A percentile compares a stretch with the other conserved stretches of the same genome.
phyloP scores from a whole-genome alignment of 2,329 filamentous ascomycete species.

The Pseudopithomyces maydicus region DNA sequence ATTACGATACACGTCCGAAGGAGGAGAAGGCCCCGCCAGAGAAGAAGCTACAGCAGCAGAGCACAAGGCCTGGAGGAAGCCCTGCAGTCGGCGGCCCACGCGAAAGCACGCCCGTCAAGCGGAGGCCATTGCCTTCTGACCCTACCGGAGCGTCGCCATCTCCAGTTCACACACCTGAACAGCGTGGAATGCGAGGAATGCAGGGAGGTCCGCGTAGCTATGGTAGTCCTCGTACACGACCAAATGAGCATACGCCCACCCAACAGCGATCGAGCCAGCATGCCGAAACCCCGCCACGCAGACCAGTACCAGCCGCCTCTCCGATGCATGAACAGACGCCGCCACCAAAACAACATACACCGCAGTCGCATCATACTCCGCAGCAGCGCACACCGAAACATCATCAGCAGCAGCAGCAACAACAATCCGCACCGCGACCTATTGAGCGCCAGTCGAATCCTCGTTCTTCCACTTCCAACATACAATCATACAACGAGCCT shows the following conservation, averaged over 20 bases:
- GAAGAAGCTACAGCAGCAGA: conserved; percentile 59
- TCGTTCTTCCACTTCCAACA: conserved; percentile 25
- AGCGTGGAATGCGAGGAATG: conserved; percentile 33
- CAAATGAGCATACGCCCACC: conserved; percentile 25
- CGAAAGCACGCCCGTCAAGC: conserved; percentile 71
- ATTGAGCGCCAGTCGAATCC: conserved; percentile 28
- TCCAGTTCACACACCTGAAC: conserved; percentile 35
- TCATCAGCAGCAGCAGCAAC: conserved; percentile 28
- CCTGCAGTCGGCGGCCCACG: conserved; percentile 53
- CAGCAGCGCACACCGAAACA: not conserved
- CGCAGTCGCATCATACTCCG: conserved; percentile 26
- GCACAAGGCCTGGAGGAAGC: conserved; percentile 41
- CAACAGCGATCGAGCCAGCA: conserved; percentile 27
- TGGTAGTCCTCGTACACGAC: conserved; percentile 36
- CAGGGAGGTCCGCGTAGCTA: conserved; percentile 41
- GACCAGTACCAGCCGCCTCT: conserved; percentile 35
- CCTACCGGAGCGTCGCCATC: conserved; percentile 61
- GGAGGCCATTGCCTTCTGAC: conserved; percentile 81
- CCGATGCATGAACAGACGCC: conserved; percentile 22
- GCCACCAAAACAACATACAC: conserved; percentile 27
- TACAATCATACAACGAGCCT: conserved; percentile 25
- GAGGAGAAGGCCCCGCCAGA: conserved; percentile 68
- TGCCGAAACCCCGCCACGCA: conserved; percentile 30
- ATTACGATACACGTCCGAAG: conserved; percentile 88
- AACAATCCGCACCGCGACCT: conserved; percentile 10